Base-by-base conservation (phyloP, 1,139 yeast species). In the Pichia sp. region DNA sequence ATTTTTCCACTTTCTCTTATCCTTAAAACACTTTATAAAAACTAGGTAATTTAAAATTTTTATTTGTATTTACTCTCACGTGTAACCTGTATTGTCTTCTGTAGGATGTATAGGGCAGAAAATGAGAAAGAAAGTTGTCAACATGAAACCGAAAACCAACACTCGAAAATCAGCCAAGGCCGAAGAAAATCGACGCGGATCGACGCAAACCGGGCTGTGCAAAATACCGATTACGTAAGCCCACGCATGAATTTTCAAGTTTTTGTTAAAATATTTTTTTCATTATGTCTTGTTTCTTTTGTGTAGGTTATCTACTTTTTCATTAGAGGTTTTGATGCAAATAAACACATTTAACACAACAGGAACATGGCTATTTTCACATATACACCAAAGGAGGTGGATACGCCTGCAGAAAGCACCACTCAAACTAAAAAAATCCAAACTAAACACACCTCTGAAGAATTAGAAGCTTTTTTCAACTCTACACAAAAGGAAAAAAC, bases 401-500 rank as follows among this genome's bases (percentile, higher is more conserved):
- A n/a, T n/a, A n/a, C n/a, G n/a, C n/a, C n/a, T n/a, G n/a, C n/a
- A 20, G 27, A 7, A 33, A 11, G 19, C 10, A 31, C 30, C 4
- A 11, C 15, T 11, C 31, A 39, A n/a, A n/a, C n/a, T 17, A 28
- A 24, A 34, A 21, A 20, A 17, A 20, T 9, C 8, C 21, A 36
- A 11, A 17, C 27, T 10, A 30, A 22, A 21, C 40, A 48, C 11
- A 19, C 44, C 11, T 39, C 42, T 15, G 55, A 22, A 65, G 55
- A 32, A 73, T 66, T 43, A 2, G 74, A 71, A 28, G 77, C 69
- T 31, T 79, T 78, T 59, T 83, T 83, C 59, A 67, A 75, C 42
- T 47, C 65, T 32, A 70, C 88, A 38, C 79, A 81, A 60, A 63
- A 72, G 14, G 65, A 70, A 14, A 81, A 80, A 56, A 56, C 62